Base-by-base conservation (phyloP, 139 green algal genomes). In the Coelastrella sp. region DNA sequence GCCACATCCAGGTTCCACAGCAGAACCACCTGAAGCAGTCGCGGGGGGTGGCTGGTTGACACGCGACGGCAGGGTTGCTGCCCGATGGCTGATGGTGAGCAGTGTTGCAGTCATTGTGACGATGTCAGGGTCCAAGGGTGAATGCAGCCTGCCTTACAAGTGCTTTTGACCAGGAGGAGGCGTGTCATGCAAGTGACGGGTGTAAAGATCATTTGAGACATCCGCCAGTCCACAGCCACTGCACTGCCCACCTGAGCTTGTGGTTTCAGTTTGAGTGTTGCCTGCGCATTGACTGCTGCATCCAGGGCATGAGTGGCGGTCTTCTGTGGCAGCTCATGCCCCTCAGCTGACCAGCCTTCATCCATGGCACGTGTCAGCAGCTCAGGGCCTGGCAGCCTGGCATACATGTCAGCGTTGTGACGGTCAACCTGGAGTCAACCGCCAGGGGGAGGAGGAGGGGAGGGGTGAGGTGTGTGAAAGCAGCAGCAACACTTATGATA, bases 1-100 rank as follows among this genome's bases (percentile, higher is more conserved):
- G 19, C 12, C n/a, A 86, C 80, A 24, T 86, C 59, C 8, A 86
- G 59, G 80, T 86, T 86, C 59, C 59, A 86, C 9, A 86, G 80
- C 80, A 86, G 80, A 20, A 86, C 14, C 11, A 86, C 80, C 80
- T 85, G 79, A 6, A 22, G 6, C 10, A 27, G 15, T 15, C 14
- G 22, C 20, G 24, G n/a, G 0, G 14, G 25, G 74, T 22, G 74
- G 8, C 24, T 80, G 22, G 12, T 70, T 15, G 0, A 70, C 63
- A 22, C 12, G 63, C 12, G 15, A 70, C 63, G 15, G 63, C 63
- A 70, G 63, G 4, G 35, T 5, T 49, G 35, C 35, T 49, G 35
- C 35, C 35, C 35, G 35, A 3, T 49, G 35, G 35, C 35, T 49
- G 35, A 49, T 49, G 35, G 35, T 49, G 35, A 49, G 35, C 35